A percentile compares a stretch with the other conserved stretches of the same genome.
These are phyloP conservation scores for Stachybotrys chlorohalonatus DNA, from an alignment of 2,329 filamentous ascomycete species.

Conservation along the genomic window DNA sequence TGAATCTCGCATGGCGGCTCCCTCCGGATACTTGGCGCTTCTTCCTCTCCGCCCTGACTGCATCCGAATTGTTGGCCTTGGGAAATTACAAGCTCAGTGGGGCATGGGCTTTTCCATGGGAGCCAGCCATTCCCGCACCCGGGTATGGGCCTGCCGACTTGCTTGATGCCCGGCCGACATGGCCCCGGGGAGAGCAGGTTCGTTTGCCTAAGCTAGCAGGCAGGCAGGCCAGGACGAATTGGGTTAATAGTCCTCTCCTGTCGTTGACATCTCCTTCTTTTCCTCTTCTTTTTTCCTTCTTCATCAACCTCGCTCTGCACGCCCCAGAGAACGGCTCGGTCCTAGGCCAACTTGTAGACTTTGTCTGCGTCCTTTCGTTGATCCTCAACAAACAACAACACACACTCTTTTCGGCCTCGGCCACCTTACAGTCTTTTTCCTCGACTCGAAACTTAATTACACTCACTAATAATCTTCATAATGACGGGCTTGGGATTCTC, in stretches of 20 bases:
- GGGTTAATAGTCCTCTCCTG: slow-evolving; percentile 1
- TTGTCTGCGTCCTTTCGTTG: slow-evolving; percentile 32
- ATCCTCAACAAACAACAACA: slow-evolving; percentile 10
- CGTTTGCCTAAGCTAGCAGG: too few species aligned
- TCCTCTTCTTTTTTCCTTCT: slow-evolving; percentile 16
- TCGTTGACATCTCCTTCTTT: slow-evolving; percentile 13
- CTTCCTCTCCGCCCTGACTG: not conserved
- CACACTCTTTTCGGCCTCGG: slow-evolving; percentile 23
- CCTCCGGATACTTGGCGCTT: not conserved
- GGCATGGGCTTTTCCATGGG: not conserved
- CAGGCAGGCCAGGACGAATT: not conserved
- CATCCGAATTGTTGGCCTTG: not conserved
- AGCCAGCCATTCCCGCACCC: not conserved
- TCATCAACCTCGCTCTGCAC: slow-evolving; percentile 14
- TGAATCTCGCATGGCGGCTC: slow-evolving; percentile 10
- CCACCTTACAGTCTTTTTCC: slow-evolving; percentile 22
- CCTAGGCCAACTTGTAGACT: slow-evolving; percentile 21
- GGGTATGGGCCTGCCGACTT: not conserved
- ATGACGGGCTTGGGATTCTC: slow-evolving; percentile 15
- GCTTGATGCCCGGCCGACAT: not conserved
- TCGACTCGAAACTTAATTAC: not conserved
- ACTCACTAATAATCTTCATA: slow-evolving; percentile 7
- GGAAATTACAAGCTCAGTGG: not conserved
- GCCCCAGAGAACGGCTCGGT: slow-evolving; percentile 18
- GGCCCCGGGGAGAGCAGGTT: not conserved